These are phyloP conservation scores for Phytophthora rubi DNA, from an alignment of 352 stramenopile species.

Conservation along the genomic window DNA sequence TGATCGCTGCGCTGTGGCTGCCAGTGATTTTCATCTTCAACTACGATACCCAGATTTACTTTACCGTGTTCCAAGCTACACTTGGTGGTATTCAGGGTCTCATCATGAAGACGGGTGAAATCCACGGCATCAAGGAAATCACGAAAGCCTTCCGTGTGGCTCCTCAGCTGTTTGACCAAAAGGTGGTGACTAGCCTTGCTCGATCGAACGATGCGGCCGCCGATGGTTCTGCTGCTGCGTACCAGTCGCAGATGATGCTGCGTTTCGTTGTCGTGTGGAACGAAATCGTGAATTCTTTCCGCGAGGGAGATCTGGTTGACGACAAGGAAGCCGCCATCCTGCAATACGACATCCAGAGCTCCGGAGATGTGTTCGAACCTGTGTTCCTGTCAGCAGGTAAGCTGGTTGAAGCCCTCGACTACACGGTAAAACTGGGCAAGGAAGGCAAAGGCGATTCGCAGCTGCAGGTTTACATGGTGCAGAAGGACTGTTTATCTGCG, in stretches of 20 bases:
- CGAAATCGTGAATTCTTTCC: conserved; percentile 82
- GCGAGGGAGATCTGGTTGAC: conserved; percentile 72
- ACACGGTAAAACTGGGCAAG: conserved; percentile 65
- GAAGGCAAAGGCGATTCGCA: conserved; percentile 74
- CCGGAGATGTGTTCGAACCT: conserved; percentile 77
- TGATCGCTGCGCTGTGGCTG: conserved; percentile 67
- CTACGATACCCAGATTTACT: conserved; percentile 86
- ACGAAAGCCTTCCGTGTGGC: conserved; percentile 72
- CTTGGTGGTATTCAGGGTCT: conserved; percentile 60
- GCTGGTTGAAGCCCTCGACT: conserved; percentile 65
- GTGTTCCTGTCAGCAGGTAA: conserved; percentile 84
- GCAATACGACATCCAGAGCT: conserved; percentile 78
- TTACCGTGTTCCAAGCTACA: conserved; percentile 71
- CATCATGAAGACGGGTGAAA: conserved; percentile 77
- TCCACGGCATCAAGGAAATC: conserved; percentile 71
- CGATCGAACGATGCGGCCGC: conserved; percentile 62
- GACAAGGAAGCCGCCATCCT: conserved; percentile 79
- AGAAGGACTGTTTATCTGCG: conserved; percentile 74
- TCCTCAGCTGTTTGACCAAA: conserved; percentile 73
- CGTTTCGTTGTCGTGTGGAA: conserved; percentile 86
- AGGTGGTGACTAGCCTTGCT: conserved; percentile 71
- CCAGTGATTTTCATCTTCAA: conserved; percentile 80
- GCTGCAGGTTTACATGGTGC: conserved; percentile 67
- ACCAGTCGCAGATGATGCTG: conserved; percentile 77
- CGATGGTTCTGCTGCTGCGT: conserved; percentile 51